phyloP scores from a whole-genome alignment of 441 rosid species.

The Corymbia calophylla region DNA sequence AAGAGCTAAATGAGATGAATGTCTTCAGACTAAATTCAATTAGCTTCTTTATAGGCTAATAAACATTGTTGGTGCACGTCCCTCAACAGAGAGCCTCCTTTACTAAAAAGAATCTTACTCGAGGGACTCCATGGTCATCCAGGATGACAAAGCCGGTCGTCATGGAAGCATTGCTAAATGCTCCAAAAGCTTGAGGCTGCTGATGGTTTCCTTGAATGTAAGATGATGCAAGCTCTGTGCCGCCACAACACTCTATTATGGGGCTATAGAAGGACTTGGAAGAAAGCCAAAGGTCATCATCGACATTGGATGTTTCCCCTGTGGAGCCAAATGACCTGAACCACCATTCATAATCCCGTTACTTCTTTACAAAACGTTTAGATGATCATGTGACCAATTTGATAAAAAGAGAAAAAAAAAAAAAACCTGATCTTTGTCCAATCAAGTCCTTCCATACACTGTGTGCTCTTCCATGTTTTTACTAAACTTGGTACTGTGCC shows the following conservation, averaged over 20 bases:
- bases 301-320: conserved; percentile 83
- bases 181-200: conserved; percentile 88
- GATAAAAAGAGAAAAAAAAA: background rate
- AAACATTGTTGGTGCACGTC: background rate
- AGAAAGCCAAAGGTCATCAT: conserved; percentile 93
- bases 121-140: conserved; percentile 54
- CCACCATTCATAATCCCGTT: background rate
- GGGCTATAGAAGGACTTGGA: conserved; percentile 73
- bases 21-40: background rate
- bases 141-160: conserved; percentile 70
- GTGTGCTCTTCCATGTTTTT: conserved; percentile 68
- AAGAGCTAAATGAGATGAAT: background rate
- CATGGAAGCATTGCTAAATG: conserved; percentile 73
- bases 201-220: conserved; percentile 57
- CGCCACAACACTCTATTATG: conserved; percentile 82
- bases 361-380: background rate
- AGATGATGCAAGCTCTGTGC: conserved; percentile 77
- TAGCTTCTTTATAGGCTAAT: background rate
- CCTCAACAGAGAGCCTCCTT: background rate
- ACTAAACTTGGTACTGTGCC: conserved; percentile 91
- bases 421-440: conserved; percentile 73
- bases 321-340: conserved; percentile 53
- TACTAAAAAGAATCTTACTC: conserved; percentile 22
- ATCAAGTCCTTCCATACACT: conserved; percentile 62
- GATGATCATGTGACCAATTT: background rate